Percentiles rank a stretch among this genome's conserved stretches.
Evolutionary conservation across 108 stramenopile genomes (phyloP).

Genomic region (Cyclostephanos tholiformis): DNA sequence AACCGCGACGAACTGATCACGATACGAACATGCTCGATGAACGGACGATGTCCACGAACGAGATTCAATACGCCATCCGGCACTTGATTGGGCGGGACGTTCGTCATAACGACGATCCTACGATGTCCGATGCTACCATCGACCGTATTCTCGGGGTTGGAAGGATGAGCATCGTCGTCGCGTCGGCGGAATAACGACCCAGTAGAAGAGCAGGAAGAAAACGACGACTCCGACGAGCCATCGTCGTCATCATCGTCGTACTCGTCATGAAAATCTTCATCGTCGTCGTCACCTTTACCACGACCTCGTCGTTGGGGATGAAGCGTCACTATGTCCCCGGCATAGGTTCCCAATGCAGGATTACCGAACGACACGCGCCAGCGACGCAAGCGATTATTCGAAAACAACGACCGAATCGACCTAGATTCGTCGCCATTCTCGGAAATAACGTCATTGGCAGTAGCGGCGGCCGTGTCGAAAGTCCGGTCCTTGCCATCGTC

Average conservation of each 20-base stretch:
- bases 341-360: no score
- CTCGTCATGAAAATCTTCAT: background rate
- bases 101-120: constrained; percentile 71
- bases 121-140: constrained; percentile 11
- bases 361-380: no score
- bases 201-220: constrained; percentile 37
- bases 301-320: constrained; percentile 18
- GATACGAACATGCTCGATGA: constrained; percentile 75
- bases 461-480: no score
- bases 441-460: no score
- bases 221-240: constrained; percentile 27
- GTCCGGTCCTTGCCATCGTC: no score
- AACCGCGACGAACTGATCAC: constrained; percentile 53
- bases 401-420: no score
- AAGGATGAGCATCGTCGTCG: background rate
- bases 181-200: constrained; percentile 8
- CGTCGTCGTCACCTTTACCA: background rate
- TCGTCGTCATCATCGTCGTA: constrained; percentile 19
- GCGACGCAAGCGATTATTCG: no score
- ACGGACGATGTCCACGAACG: constrained; percentile 68
- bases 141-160: background rate
- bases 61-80: constrained; percentile 83
- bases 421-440: no score
- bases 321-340: constrained; percentile 58
- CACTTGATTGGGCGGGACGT: constrained; percentile 82